phyloP scores from a whole-genome alignment of 1,139 yeast genomes.

The Geotrichum armillariae region DNA sequence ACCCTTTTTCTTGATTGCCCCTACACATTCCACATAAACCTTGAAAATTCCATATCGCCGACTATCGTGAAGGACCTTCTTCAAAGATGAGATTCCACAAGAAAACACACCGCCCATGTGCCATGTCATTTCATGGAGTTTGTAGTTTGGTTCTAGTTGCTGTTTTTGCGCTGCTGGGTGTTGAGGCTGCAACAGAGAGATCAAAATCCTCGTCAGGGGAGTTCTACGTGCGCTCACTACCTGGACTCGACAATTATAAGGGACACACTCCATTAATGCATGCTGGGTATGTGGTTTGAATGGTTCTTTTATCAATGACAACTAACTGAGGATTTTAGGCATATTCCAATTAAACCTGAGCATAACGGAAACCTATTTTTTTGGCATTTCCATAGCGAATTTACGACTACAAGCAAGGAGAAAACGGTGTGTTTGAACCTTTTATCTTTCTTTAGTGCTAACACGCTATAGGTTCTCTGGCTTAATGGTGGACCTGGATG shows the following conservation, averaged over 20 bases:
- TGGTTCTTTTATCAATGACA: no score
- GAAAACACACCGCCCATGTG: no score
- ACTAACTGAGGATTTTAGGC: constrained; percentile 39
- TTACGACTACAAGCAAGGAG: constrained; percentile 31
- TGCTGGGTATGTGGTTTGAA: constrained; percentile 40
- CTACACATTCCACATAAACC: no score
- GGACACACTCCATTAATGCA: constrained; percentile 42
- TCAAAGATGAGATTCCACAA: no score
- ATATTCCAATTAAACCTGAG: constrained; percentile 54
- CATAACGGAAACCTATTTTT: constrained; percentile 70
- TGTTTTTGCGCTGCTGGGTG: neutral
- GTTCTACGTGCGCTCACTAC: constrained; percentile 39
- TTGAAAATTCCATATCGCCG: no score
- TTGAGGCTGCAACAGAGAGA: neutral
- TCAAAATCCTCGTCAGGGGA: constrained; percentile 35
- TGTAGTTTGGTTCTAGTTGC: neutral
- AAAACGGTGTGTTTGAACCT: constrained; percentile 29
- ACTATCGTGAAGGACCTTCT: no score
- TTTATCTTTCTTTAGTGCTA: constrained; percentile 8
- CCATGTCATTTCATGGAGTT: neutral
- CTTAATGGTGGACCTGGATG: constrained; percentile 90
- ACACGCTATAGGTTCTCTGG: constrained; percentile 54
- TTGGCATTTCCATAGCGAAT: constrained; percentile 53
- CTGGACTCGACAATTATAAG: constrained; percentile 36
- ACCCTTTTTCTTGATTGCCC: no score